phyloP scores from a whole-genome alignment of 2,329 filamentous ascomycete species.

The Pestalotiopsis fici region DNA sequence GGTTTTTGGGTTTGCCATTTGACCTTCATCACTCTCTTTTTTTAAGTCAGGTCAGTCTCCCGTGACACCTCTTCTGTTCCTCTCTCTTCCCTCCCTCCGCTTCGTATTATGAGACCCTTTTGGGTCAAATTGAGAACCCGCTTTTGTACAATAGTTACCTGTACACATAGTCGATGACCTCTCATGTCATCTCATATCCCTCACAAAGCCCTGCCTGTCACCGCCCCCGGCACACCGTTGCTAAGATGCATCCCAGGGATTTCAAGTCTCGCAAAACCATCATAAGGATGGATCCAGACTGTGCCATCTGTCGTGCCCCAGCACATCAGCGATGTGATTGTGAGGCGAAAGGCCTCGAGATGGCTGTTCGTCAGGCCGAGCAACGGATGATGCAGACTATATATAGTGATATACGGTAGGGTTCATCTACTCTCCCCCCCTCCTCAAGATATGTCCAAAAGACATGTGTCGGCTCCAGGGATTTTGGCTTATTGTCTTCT shows the following conservation, averaged over 20 bases:
- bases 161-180: constrained; percentile 18
- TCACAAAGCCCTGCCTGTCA: constrained; percentile 25
- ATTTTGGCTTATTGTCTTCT: constrained; percentile 16
- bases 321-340: constrained; percentile 63
- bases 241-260: constrained; percentile 56
- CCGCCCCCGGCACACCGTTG: constrained; percentile 30
- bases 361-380: constrained; percentile 65
- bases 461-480: not conserved
- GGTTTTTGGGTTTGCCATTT: constrained; percentile 22
- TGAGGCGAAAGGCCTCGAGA: constrained; percentile 65
- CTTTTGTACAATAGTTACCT: constrained; percentile 32
- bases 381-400: constrained; percentile 63
- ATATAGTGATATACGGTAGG: constrained; percentile 65
- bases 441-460: not conserved
- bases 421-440: constrained; percentile 10
- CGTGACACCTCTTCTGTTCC: constrained; percentile 14
- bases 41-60: constrained; percentile 34
- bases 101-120: constrained; percentile 34
- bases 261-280: constrained; percentile 46
- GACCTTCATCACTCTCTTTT: constrained; percentile 30
- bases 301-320: constrained; percentile 65
- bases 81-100: constrained; percentile 12
- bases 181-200: constrained; percentile 21
- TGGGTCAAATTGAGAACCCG: constrained; percentile 32
- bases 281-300: constrained; percentile 70